Evolutionary conservation across 1,284 basidiomycete genomes (phyloP), one percentile per base, ranked within the genome.

Genomic region (Trametes sp.): DNA sequence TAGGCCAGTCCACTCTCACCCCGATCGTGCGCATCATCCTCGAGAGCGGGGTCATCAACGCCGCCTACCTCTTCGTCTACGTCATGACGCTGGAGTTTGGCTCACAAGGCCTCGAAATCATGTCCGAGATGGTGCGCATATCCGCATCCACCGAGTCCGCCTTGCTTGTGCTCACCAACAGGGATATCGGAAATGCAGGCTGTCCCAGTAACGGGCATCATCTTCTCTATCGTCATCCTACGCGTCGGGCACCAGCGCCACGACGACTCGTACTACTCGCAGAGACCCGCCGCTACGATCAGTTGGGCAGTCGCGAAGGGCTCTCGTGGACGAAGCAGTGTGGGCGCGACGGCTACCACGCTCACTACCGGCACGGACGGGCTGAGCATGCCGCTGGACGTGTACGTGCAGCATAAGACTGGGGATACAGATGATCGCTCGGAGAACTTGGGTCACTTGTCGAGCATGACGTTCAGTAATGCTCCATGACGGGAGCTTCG

Each of bases 1-100:
- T 26, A 6, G 24, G 31, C 21, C n/a, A 41, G 10, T 21, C 31
- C 14, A 52, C 35, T 19, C 57, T 67, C 16, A 55, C 41, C 14
- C 66, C 66, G 6, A 59, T 69, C 44, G 33, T 69, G 26, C 57
- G 59, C 29, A 69, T 68, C 42, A 36, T 68, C 33, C 46, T 69
- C 52, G 68, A 69, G 55, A 68, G 66, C 35, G 66, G 66, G 28
- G 26, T 56, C n/a, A 28, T 69, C 42, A 69, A 68, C 52, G 66
- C 64, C 4, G 57, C 62, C 16, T 68, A 62, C 58, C 62, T 69
- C 31, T 62, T 68, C 55, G 64, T 42, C 11, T 68, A 60, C 50
- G 59, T 59, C 24, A 59, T 66, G 57, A 61, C 61, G 14, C 59
- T 68, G 24, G 45, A 28, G 13, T 57, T 57, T 21, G 62, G 58